Conservation (phyloP, 352 stramenopile species). For the Phytopythium mirpurense region DNA sequence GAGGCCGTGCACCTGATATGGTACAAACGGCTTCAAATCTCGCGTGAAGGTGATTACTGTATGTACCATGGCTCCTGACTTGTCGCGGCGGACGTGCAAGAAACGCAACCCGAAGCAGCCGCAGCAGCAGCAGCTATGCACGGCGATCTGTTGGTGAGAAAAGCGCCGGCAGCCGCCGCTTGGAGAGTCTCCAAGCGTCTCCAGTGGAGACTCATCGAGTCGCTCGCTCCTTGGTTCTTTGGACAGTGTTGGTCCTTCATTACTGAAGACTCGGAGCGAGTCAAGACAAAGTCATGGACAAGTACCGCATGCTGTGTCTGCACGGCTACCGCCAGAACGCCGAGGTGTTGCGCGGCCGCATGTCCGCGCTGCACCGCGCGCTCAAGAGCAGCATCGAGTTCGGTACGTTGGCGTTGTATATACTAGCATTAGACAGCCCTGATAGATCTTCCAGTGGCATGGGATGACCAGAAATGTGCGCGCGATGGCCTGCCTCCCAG, state of each 20-base stretch:
- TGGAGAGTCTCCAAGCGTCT: no score
- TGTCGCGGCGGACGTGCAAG: background rate
- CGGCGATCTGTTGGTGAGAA: slow-evolving; percentile 7
- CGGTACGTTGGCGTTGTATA: no score
- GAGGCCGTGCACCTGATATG: background rate
- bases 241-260: background rate
- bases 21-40: background rate
- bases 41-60: background rate
- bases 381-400: slow-evolving; percentile 83
- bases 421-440: no score
- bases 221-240: no score
- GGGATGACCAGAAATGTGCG: no score
- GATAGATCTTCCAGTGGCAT: no score
- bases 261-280: background rate
- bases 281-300: slow-evolving; percentile 15
- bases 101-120: slow-evolving; percentile 1
- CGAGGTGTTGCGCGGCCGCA: slow-evolving; percentile 59
- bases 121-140: slow-evolving; percentile 3
- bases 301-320: slow-evolving; percentile 71
- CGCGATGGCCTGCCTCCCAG: slow-evolving; percentile 13
- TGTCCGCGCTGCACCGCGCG: slow-evolving; percentile 57
- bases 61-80: background rate
- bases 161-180: slow-evolving; percentile 1
- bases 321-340: slow-evolving; percentile 80
- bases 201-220: no score